Evolutionary conservation across 352 stramenopile genomes (phyloP), one percentile per base, ranked within the genome.

Genomic region (Saprolegnia parasitica): DNA sequence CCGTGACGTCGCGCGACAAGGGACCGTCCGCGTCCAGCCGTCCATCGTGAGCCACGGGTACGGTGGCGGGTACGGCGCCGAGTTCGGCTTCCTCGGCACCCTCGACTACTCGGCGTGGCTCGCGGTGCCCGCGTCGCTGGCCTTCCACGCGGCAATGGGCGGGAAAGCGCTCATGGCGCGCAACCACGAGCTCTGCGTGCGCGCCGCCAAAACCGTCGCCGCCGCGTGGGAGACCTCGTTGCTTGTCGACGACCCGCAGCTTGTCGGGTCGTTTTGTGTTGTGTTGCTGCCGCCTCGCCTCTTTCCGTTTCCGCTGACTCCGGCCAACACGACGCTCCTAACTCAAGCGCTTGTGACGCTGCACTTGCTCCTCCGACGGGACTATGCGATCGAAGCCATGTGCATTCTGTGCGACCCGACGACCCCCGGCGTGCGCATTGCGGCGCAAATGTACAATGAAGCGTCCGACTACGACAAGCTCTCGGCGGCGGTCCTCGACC

Each of bases 121-220:
- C 4, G 49, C 58, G 1, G 23, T 67, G 11, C 52, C 63, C 24
- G 52, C 63, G 5, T 39, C 39, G n/a, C 21, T 64, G 1, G 63
- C 63, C 10, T 71, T 71, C 24, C 55, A 67, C 26, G 29, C 58
- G 4, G 50, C 49, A 23, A 67, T 67, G 58, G 58, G 58, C 24
- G 58, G 58, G 11, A 11, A 15, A 11, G 71, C 64, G 9, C 67
- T 72, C 37, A 76, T 76, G 32, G 47, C 62, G 49, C 73, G 68
- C 20, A 78, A 78, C 67, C 71, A 78, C 35, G 61, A 67, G 23
- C 73, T 76, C 46, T 71, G 75, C 52, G 74, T 74, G 37, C 46
- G 35, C 5, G 66, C 75, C 4, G 71, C 67, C 29, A 50, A 73
- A 5, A 47, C 24, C 26, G 26, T 68, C 23, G 67, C 68, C 55